These are phyloP conservation scores for Fusarium sacchari DNA, from an alignment of 2,329 filamentous ascomycete genomes.

Conservation along the genomic window DNA sequence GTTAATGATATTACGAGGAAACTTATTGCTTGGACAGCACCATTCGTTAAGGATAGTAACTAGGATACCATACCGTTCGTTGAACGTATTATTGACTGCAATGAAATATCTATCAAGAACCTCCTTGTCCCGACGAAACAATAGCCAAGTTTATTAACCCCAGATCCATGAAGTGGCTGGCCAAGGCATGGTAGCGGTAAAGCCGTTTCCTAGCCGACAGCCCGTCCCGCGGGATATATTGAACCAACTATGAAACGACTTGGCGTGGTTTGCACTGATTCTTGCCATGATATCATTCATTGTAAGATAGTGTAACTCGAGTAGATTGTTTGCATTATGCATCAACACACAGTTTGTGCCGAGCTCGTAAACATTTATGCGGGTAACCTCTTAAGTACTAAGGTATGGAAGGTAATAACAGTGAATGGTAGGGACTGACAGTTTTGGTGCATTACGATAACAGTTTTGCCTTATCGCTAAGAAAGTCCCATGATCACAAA, in stretches of 20 bases:
- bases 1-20: neutral
- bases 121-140: neutral
- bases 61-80: slow-evolving; percentile 23
- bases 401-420: too few relatives aligned
- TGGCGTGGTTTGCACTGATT: neutral
- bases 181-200: slow-evolving; percentile 11
- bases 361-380: neutral
- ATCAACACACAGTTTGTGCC: neutral
- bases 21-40: neutral
- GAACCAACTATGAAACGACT: neutral
- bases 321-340: neutral
- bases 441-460: neutral
- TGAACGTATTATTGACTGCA: neutral
- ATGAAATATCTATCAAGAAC: neutral
- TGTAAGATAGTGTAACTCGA: neutral
- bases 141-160: neutral
- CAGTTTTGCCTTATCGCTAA: neutral
- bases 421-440: neutral
- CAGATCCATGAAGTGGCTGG: slow-evolving; percentile 6
- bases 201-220: slow-evolving; percentile 38
- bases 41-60: slow-evolving; percentile 21
- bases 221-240: slow-evolving; percentile 21
- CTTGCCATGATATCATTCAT: neutral
- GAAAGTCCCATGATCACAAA: neutral
- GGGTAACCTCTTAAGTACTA: neutral